Evolutionary conservation across 2,329 filamentous ascomycete species (phyloP).

Genomic region (Aspergillus jensenii): DNA sequence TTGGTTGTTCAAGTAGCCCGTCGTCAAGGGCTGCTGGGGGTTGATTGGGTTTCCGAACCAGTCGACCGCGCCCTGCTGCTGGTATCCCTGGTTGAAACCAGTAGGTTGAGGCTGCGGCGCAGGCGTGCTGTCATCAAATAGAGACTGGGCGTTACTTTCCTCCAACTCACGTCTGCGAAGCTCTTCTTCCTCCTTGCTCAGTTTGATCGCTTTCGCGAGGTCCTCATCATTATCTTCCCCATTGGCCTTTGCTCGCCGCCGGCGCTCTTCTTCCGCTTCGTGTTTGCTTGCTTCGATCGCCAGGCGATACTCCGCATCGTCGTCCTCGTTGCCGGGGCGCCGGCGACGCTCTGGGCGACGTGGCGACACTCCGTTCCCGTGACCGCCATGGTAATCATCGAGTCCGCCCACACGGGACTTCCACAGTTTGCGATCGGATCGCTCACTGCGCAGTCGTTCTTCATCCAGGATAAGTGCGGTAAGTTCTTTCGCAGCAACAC

Average conservation of each 20-base stretch:
- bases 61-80: slow-evolving; percentile 93
- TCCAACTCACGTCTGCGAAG: slow-evolving; percentile 82
- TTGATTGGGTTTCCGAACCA: slow-evolving; percentile 96
- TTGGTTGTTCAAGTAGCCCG: slow-evolving; percentile 66
- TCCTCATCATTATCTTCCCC: slow-evolving; percentile 88
- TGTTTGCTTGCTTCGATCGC: slow-evolving; percentile 94
- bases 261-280: slow-evolving; percentile 88
- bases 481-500: slow-evolving; percentile 92
- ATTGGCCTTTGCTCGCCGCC: slow-evolving; percentile 62
- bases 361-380: slow-evolving; percentile 42
- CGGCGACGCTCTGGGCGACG: slow-evolving; percentile 44
- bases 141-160: slow-evolving; percentile 75
- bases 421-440: slow-evolving; percentile 90
- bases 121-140: slow-evolving; percentile 77
- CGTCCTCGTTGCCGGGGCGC: slow-evolving; percentile 63
- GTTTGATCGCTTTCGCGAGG: slow-evolving; percentile 87
- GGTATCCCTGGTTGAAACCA: slow-evolving; percentile 94
- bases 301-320: slow-evolving; percentile 85
- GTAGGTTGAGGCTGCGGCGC: slow-evolving; percentile 73
- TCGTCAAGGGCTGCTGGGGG: slow-evolving; percentile 68
- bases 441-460: slow-evolving; percentile 84
- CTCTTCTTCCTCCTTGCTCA: slow-evolving; percentile 90
- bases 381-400: slow-evolving; percentile 64
- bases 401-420: slow-evolving; percentile 94
- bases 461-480: slow-evolving; percentile 91